Evolutionary conservation across 1,284 basidiomycete species (phyloP).

Genomic region (Leccinum griseonigrum): DNA sequence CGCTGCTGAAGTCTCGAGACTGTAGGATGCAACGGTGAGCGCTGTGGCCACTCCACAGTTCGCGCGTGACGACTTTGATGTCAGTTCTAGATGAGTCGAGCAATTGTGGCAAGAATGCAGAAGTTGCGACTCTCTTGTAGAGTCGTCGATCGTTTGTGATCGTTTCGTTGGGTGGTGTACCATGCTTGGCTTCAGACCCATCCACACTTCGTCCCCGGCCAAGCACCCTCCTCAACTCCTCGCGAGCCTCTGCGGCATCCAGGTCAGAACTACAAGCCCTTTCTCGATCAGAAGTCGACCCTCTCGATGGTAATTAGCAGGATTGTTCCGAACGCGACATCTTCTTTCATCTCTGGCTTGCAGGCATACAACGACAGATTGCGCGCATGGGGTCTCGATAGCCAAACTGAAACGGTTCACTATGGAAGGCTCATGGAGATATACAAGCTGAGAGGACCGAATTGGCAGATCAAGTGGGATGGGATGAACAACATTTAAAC

Average conservation of each 20-base stretch:
- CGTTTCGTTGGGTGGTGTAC: constrained; percentile 2
- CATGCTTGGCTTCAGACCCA: constrained; percentile 33
- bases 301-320: constrained; percentile 73
- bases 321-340: constrained; percentile 61
- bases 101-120: too few species aligned
- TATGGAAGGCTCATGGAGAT: constrained; percentile 78
- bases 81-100: constrained; percentile 3
- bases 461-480: constrained; percentile 77
- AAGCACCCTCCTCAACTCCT: constrained; percentile 39
- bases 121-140: too few species aligned
- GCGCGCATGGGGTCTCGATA: constrained; percentile 68
- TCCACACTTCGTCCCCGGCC: constrained; percentile 32
- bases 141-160: too few species aligned
- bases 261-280: constrained; percentile 58
- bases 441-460: constrained; percentile 69
- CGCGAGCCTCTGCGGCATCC: constrained; percentile 46
- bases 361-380: constrained; percentile 79
- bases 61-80: too few species aligned
- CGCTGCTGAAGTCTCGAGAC: constrained; percentile 13
- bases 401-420: constrained; percentile 74
- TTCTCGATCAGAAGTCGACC: constrained; percentile 57
- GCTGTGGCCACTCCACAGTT: too few species aligned
- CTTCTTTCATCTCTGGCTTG: constrained; percentile 67
- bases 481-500: constrained; percentile 52
- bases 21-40: background rate